Base-by-base conservation (phyloP, 352 stramenopile species). In the Phytophthora litchii region DNA sequence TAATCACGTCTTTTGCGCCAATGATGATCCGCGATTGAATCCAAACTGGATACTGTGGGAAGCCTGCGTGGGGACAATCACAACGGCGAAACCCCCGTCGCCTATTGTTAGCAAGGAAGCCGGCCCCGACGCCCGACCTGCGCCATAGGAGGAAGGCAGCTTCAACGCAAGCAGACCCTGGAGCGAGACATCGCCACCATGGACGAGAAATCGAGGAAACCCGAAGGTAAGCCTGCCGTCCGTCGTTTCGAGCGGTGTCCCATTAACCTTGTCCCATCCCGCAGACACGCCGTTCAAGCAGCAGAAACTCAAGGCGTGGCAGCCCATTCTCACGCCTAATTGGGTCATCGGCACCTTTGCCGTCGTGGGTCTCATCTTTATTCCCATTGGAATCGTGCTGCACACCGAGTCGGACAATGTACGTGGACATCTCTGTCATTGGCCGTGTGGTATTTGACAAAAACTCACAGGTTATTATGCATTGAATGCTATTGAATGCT, bases 271-370 rank as follows among this genome's bases (percentile, higher is more conserved):
- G 11, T 52, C 20, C 35, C 46, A 16, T 21, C 12, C 12, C 31
- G 29, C 31, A 93, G 86, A 95, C 71, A 95, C 83, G 34, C 86
- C 83, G 37, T 95, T 95, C 62, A 95, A 95, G 72, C 86, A 95
- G 76, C 86, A 95, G 60, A 92, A 91, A 74, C 79, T 95, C 55
- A 94, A 96, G 62, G 88, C 96, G 32, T 99, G 97, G 95, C 91
- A 98, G 80, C 96, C 97, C 8, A 97, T 99, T 46, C 72, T 99
- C 21, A 98, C 97, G 72, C 96, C 97, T 37, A 94, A 87, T 54
- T 98, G 89, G 88, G 92, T 99, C 56, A 98, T 99, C 63, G 80
- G 74, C 52, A 83, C 93, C 14, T 98, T 98, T 59, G 72, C 97
- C 34, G 67, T 98, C 45, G 87, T 99, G 21, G 94, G 91, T 1